A percentile compares a stretch with the other conserved stretches of the same genome.
These are phyloP conservation scores for Handroanthus guayacan DNA, from an alignment of 257 asterid genomes.

Conservation along the genomic window DNA sequence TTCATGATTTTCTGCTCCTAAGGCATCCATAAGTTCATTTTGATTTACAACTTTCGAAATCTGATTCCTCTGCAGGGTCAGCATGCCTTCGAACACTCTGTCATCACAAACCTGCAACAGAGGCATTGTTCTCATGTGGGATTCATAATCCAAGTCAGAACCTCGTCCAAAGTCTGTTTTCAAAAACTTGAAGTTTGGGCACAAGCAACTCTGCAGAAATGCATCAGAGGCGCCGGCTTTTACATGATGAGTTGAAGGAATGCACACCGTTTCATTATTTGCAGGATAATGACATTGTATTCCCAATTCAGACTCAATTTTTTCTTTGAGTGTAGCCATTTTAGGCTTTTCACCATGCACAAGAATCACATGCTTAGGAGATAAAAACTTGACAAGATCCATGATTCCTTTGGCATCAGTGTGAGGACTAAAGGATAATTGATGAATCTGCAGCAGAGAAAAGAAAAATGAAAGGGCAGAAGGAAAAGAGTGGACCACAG, in stretches of 20 bases:
- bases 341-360: conserved; percentile 89
- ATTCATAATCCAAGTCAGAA: conserved; percentile 31
- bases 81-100: conserved; percentile 71
- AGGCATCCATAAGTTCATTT: conserved; percentile 47
- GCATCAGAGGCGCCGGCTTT: conserved; percentile 66
- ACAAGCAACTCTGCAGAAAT: conserved; percentile 60
- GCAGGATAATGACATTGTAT: conserved; percentile 75
- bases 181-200: conserved; percentile 74
- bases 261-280: conserved; percentile 63
- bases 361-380: conserved; percentile 85
- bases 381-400: conserved; percentile 84
- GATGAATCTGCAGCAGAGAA: conserved; percentile 53
- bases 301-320: conserved; percentile 59
- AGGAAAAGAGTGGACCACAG: too few species aligned
- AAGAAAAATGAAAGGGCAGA: neutral
- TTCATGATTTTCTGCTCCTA: conserved; percentile 52
- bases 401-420: conserved; percentile 95
- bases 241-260: conserved; percentile 60
- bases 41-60: conserved; percentile 49
- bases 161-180: conserved; percentile 36
- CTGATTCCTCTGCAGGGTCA: conserved; percentile 46
- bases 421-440: conserved; percentile 82
- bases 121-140: conserved; percentile 37
- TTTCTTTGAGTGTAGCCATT: conserved; percentile 69
- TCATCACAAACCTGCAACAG: conserved; percentile 63